Evolutionary conservation across 2,329 filamentous ascomycete species (phyloP).

Genomic region (Botrytis paeoniae): DNA sequence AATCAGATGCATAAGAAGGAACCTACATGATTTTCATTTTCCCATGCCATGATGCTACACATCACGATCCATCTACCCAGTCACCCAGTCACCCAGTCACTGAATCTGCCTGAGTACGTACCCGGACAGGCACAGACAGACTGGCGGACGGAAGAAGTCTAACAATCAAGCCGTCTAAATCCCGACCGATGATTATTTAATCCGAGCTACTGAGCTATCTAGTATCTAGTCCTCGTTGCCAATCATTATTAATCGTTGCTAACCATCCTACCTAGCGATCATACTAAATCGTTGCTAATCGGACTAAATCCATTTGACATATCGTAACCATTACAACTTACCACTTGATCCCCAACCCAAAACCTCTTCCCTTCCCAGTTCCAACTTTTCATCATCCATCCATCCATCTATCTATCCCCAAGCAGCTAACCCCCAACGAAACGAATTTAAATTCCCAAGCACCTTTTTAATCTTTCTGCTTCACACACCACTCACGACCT

Average conservation of each 20-base stretch:
- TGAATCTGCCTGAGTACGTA: not conserved
- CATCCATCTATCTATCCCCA: not conserved
- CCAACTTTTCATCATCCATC: not conserved
- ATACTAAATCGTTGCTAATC: not conserved
- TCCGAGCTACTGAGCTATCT: not conserved
- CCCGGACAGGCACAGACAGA: not conserved
- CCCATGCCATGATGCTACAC: conserved; percentile 1
- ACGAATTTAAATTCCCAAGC: not conserved
- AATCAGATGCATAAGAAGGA: not conserved
- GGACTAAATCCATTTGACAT: not conserved
- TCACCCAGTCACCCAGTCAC: not conserved
- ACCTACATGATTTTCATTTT: not conserved
- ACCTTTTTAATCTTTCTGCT: not conserved
- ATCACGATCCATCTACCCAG: not conserved
- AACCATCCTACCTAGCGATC: too few relatives aligned
- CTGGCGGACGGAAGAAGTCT: not conserved
- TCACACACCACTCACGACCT: not conserved
- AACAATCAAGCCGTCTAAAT: not conserved
- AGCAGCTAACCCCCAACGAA: not conserved
- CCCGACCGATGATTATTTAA: not conserved
- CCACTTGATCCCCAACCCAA: not conserved
- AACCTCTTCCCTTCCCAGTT: not conserved
- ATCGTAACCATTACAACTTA: not conserved
- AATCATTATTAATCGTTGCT: not conserved
- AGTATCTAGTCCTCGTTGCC: not conserved